Conservation (phyloP, 164 flowering plant genomes). For the Houttuynia cordata region DNA sequence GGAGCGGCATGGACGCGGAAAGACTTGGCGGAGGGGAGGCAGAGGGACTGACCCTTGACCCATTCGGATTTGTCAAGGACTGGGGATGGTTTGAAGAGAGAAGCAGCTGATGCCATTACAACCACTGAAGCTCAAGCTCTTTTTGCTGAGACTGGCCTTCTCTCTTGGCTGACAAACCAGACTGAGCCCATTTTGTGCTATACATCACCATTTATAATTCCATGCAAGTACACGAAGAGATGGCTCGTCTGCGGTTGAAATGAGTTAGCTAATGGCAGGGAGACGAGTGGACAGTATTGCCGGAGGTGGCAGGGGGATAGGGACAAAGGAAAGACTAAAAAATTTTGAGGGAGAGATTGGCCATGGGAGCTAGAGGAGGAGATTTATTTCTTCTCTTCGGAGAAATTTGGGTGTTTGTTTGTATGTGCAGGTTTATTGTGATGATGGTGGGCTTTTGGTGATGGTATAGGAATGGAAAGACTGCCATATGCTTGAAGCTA, state of each 20-base stretch:
- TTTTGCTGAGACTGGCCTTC: too few relatives aligned
- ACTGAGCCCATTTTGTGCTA: neutral
- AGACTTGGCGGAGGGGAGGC: slow-evolving; percentile 7
- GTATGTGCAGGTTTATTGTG: neutral
- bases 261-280: neutral
- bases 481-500: neutral
- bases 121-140: neutral
- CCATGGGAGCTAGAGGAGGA: neutral
- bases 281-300: neutral
- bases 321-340: neutral
- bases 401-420: neutral
- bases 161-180: neutral
- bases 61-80: slow-evolving; percentile 21
- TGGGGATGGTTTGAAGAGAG: slow-evolving; percentile 24
- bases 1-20: slow-evolving; percentile 7
- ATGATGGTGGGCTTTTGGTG: neutral
- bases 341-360: neutral
- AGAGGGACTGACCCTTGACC: slow-evolving; percentile 20
- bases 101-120: slow-evolving; percentile 23
- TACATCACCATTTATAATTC: neutral
- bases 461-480: neutral
- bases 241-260: neutral
- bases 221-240: neutral
- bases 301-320: neutral
- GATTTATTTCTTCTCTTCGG: neutral